A percentile compares a stretch with the other conserved stretches of the same genome.
Conservation (phyloP, 1,139 yeast genomes). For the Keqinozyma sinolaborantium region DNA sequence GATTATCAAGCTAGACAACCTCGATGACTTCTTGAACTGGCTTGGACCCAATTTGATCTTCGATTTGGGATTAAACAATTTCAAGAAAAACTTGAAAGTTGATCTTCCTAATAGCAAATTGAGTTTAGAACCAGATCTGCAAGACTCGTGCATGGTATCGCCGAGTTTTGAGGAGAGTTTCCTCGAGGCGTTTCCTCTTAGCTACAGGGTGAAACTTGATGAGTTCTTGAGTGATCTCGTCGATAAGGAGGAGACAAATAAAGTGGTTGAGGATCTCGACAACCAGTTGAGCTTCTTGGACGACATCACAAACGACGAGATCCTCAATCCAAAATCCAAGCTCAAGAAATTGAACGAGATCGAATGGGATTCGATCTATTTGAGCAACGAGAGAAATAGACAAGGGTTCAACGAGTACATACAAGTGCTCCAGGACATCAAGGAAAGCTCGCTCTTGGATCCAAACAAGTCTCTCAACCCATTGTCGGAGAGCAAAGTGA, state of each 20-base stretch:
- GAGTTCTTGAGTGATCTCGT: constrained; percentile 28
- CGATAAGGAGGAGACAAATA: constrained; percentile 11
- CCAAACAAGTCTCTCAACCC: constrained; percentile 7
- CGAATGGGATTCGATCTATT: constrained; percentile 35
- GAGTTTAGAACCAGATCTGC: constrained; percentile 1
- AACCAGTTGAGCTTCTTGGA: constrained; percentile 37
- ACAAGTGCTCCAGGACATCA: constrained; percentile 15
- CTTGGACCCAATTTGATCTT: constrained; percentile 34
- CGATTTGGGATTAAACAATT: constrained; percentile 30
- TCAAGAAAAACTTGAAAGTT: constrained; percentile 10
- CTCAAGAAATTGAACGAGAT: constrained; percentile 21
- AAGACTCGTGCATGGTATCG: constrained; percentile 8
- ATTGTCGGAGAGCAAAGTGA: constrained; percentile 8
- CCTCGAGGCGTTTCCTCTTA: constrained; percentile 26
- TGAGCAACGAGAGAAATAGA: constrained; percentile 12
- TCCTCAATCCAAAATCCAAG: constrained; percentile 26
- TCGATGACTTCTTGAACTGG: constrained; percentile 32
- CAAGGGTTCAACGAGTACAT: constrained; percentile 21
- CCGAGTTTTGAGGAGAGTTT: constrained; percentile 13
- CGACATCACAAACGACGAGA: constrained; percentile 32
- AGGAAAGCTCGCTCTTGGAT: constrained; percentile 7
- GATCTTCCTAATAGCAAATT: constrained; percentile 9
- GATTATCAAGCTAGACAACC: constrained; percentile 22
- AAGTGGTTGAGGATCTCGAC: constrained; percentile 19
- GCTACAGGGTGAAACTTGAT: constrained; percentile 28